These are phyloP conservation scores for Rhododendron kiyosumense DNA, from an alignment of 148 eudicot species.

Conservation along the genomic window DNA sequence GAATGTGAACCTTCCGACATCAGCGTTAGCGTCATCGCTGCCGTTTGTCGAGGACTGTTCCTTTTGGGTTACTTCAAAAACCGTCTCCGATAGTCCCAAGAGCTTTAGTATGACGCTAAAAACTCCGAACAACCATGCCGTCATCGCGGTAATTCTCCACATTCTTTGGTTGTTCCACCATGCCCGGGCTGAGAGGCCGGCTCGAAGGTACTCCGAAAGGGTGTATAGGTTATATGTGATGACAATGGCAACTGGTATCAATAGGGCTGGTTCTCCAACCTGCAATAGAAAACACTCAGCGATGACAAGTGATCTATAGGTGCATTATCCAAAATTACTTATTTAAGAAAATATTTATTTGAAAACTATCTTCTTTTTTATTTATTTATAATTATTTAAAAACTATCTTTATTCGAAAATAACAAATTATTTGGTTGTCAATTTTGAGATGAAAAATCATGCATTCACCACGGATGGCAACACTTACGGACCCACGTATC, in stretches of 20 bases:
- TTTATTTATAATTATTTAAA: no score
- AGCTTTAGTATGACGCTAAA: conserved; percentile 18
- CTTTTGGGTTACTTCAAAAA: conserved; percentile 34
- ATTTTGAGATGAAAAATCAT: no score
- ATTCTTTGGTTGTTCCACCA: conserved; percentile 44
- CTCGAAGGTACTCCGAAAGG: conserved; percentile 16
- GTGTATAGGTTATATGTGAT: conserved; percentile 23
- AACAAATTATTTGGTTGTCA: no score
- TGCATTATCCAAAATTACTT: no score
- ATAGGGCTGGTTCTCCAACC: conserved; percentile 22
- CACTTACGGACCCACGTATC: no score
- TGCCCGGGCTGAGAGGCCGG: conserved; percentile 17
- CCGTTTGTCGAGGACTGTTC: background rate
- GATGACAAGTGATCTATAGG: no score
- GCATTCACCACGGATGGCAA: no score
- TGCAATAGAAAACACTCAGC: background rate
- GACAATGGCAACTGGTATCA: conserved; percentile 12
- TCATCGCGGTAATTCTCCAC: conserved; percentile 16
- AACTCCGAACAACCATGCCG: conserved; percentile 24
- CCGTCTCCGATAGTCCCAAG: conserved; percentile 17
- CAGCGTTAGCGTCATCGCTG: background rate
- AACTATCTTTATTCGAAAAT: no score
- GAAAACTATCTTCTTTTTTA: no score
- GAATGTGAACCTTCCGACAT: conserved; percentile 25
- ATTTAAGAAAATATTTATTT: no score